These are phyloP conservation scores for Phyllosticta capitalensis DNA, from an alignment of 2,329 filamentous ascomycete genomes.

Conservation along the genomic window DNA sequence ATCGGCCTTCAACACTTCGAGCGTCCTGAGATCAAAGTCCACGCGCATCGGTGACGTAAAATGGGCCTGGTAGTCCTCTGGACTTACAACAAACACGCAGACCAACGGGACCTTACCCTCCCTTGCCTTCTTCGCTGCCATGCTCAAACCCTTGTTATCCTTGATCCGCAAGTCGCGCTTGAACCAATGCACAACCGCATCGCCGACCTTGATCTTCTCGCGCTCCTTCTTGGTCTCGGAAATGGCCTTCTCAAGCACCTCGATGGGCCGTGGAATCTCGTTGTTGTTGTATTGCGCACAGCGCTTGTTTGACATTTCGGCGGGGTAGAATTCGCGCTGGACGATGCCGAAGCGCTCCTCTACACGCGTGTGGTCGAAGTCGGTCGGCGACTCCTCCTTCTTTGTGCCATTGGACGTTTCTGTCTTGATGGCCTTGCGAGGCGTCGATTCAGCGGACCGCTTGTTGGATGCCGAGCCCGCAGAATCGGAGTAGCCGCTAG, in stretches of 20 bases:
- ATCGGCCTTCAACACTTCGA: slow-evolving; percentile 56
- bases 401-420: slow-evolving; percentile 12
- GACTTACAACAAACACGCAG: slow-evolving; percentile 68
- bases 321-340: slow-evolving; percentile 63
- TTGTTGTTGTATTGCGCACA: slow-evolving; percentile 65
- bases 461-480: slow-evolving; percentile 27
- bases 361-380: slow-evolving; percentile 27
- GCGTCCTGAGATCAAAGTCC: slow-evolving; percentile 69
- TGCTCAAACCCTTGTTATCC: slow-evolving; percentile 64
- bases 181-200: slow-evolving; percentile 80
- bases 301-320: slow-evolving; percentile 74
- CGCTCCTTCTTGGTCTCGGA: slow-evolving; percentile 49
- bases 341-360: slow-evolving; percentile 33
- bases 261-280: slow-evolving; percentile 62
- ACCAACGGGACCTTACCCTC: slow-evolving; percentile 62
- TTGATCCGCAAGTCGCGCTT: slow-evolving; percentile 65
- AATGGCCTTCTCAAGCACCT: slow-evolving; percentile 53
- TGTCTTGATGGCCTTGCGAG: slow-evolving; percentile 18
- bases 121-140: slow-evolving; percentile 58
- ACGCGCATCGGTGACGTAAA: slow-evolving; percentile 61
- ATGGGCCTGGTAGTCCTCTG: slow-evolving; percentile 78
- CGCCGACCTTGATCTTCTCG: slow-evolving; percentile 42
- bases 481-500: slow-evolving; percentile 24
- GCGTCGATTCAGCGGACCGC: slow-evolving; percentile 25
- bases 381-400: background rate